Percentiles rank a stretch among this genome's conserved stretches.
These are phyloP conservation scores for Dactylis glomerata DNA, from an alignment of 176 grass and related monocot genomes.

Conservation along the genomic window DNA sequence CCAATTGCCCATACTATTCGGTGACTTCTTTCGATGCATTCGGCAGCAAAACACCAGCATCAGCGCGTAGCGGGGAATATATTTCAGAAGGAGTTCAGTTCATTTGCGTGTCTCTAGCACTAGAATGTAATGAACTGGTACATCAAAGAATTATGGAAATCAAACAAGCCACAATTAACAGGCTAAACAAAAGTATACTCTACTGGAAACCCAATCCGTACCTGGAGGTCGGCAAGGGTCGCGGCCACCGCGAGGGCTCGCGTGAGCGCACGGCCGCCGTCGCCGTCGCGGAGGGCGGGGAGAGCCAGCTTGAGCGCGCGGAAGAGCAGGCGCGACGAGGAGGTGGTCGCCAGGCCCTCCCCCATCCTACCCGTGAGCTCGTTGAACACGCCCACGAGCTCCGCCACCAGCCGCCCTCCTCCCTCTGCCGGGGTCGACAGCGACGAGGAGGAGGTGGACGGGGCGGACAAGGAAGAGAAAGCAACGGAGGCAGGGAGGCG, in stretches of 20 bases:
- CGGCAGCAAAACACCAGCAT: background rate
- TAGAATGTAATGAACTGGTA: background rate
- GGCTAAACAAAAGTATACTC: no score
- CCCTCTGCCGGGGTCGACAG: slow-evolving; percentile 3
- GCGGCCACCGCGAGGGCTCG: slow-evolving; percentile 69
- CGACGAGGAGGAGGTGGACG: slow-evolving; percentile 10
- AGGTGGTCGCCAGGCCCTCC: slow-evolving; percentile 57
- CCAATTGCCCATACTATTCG: background rate
- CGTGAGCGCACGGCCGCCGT: slow-evolving; percentile 50
- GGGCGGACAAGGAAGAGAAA: slow-evolving; percentile 11
- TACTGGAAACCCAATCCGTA: background rate
- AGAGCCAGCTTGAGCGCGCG: slow-evolving; percentile 75
- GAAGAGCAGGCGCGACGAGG: slow-evolving; percentile 82
- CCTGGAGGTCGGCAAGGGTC: slow-evolving; percentile 90
- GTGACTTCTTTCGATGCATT: background rate
- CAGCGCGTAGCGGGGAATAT: no score
- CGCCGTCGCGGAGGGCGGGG: slow-evolving; percentile 57
- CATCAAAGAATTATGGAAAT: background rate
- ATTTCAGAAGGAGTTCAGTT: background rate
- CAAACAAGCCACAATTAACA: background rate
- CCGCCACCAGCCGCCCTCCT: slow-evolving; percentile 80
- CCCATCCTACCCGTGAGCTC: slow-evolving; percentile 79
- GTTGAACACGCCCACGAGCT: slow-evolving; percentile 87
- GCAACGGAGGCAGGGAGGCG: background rate
- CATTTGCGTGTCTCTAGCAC: background rate